Percentiles rank a stretch among this genome's conserved stretches.
phyloP scores from a whole-genome alignment of 2,329 filamentous ascomycete species.

The Arthrobotrys sinensis region DNA sequence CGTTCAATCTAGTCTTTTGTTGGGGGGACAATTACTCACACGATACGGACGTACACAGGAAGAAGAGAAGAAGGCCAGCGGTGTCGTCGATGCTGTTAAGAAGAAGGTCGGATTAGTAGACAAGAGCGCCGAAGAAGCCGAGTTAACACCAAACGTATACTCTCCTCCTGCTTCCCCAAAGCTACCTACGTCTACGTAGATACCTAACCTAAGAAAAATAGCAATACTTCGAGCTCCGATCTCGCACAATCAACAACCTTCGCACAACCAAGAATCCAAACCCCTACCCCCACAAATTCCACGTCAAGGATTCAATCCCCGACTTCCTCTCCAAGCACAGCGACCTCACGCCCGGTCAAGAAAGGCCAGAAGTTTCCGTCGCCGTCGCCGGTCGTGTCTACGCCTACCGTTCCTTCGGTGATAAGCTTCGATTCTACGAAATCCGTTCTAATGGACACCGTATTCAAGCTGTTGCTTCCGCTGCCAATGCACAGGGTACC shows the following conservation, averaged over 20 bases:
- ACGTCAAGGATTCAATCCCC: slow-evolving; percentile 84
- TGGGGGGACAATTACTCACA: slow-evolving; percentile 17
- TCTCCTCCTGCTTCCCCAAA: not conserved
- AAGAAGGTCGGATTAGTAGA: slow-evolving; percentile 75
- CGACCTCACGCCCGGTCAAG: slow-evolving; percentile 89
- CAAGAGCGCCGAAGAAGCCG: slow-evolving; percentile 75
- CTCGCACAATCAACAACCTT: slow-evolving; percentile 82
- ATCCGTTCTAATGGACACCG: slow-evolving; percentile 81
- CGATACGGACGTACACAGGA: slow-evolving; percentile 18
- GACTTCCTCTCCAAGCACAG: slow-evolving; percentile 85
- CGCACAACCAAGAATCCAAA: slow-evolving; percentile 81
- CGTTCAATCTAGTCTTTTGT: not conserved
- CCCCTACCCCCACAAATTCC: slow-evolving; percentile 95
- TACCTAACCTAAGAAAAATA: slow-evolving; percentile 65
- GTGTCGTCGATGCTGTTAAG: slow-evolving; percentile 71
- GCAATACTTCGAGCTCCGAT: slow-evolving; percentile 98
- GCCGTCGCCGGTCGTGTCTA: slow-evolving; percentile 89
- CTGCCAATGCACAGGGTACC: slow-evolving; percentile 78
- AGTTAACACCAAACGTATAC: slow-evolving; percentile 80
- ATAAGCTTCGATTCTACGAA: slow-evolving; percentile 94
- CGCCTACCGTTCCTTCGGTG: slow-evolving; percentile 84
- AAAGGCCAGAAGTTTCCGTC: slow-evolving; percentile 80
- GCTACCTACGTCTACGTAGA: not conserved
- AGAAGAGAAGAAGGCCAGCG: slow-evolving; percentile 52
- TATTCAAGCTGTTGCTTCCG: slow-evolving; percentile 93